A percentile compares a stretch with the other conserved stretches of the same genome.
Evolutionary conservation across 192 early-diverging fungal genomes (phyloP).

Genomic region (Kappamyces sp.): DNA sequence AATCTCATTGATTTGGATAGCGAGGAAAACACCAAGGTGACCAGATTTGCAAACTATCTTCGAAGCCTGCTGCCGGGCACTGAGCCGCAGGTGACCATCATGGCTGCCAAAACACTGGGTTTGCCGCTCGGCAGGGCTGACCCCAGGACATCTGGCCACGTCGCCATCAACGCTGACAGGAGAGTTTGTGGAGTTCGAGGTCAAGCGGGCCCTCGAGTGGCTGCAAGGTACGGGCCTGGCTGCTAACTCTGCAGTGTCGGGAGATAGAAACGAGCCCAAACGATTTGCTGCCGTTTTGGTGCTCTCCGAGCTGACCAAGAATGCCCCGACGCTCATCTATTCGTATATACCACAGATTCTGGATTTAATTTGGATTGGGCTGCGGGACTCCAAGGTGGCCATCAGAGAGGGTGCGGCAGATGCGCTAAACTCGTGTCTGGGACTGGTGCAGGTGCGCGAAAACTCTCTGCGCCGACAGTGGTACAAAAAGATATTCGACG

Average conservation of each 20-base stretch:
- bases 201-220: constrained; percentile 79
- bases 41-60: constrained; percentile 76
- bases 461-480: constrained; percentile 52
- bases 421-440: constrained; percentile 68
- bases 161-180: constrained; percentile 63
- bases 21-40: constrained; percentile 74
- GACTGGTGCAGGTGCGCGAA: constrained; percentile 75
- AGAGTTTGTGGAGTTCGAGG: constrained; percentile 79
- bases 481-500: constrained; percentile 79
- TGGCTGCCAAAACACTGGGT: constrained; percentile 71
- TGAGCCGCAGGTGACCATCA: constrained; percentile 66
- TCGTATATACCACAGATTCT: constrained; percentile 75
- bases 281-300: constrained; percentile 79
- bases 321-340: constrained; percentile 78
- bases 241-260: constrained; percentile 24
- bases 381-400: constrained; percentile 72
- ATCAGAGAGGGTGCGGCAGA: constrained; percentile 81
- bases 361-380: constrained; percentile 75
- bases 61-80: constrained; percentile 66
- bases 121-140: neutral
- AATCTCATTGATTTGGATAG: constrained; percentile 71
- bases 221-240: constrained; percentile 56
- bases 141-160: constrained; percentile 16
- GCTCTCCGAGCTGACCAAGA: constrained; percentile 63
- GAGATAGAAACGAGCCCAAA: constrained; percentile 70